Percentiles rank a stretch among this genome's conserved stretches.
phyloP scores from a whole-genome alignment of 2,329 filamentous ascomycete genomes.

The Dryadomyces quercivorus region DNA sequence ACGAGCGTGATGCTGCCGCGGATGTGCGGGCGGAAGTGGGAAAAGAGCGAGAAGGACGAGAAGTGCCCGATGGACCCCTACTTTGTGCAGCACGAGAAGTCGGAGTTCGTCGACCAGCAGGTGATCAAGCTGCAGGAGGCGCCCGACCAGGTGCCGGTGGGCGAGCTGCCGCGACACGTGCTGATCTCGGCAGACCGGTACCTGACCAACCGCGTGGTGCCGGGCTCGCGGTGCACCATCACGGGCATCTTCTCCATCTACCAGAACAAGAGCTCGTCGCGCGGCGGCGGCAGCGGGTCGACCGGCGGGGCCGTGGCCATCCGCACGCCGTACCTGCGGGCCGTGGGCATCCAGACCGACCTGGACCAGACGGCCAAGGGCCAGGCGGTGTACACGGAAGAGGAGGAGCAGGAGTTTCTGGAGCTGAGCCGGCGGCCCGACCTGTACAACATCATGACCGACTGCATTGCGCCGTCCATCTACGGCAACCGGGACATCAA shows the following conservation, averaged over 20 bases:
- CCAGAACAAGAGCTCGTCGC: conserved; percentile 75
- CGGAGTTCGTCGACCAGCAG: conserved; percentile 92
- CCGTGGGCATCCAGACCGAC: conserved; percentile 85
- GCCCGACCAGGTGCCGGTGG: conserved; percentile 92
- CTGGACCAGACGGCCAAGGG: conserved; percentile 83
- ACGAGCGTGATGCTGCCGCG: conserved; percentile 75
- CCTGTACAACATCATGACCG: conserved; percentile 80
- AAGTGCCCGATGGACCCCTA: conserved; percentile 91
- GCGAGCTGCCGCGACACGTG: conserved; percentile 88
- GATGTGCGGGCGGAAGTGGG: conserved; percentile 53
- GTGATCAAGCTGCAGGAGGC: conserved; percentile 97
- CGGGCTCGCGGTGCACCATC: conserved; percentile 84
- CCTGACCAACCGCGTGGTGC: conserved; percentile 88
- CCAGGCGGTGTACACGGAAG: conserved; percentile 72
- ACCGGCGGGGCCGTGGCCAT: conserved; percentile 80
- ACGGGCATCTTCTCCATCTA: conserved; percentile 99
- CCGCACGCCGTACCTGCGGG: conserved; percentile 84
- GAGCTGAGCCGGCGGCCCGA: conserved; percentile 85
- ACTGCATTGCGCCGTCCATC: conserved; percentile 93
- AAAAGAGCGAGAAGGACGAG: conserved; percentile 55
- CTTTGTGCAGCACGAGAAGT: conserved; percentile 89
- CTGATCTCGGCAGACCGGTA: conserved; percentile 95
- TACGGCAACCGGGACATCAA: conserved; percentile 96
- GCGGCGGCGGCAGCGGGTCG: conserved; percentile 36
- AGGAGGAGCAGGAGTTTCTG: conserved; percentile 91